These are phyloP conservation scores for Phoma herbarum DNA, from an alignment of 2,329 filamentous ascomycete species.

Conservation along the genomic window DNA sequence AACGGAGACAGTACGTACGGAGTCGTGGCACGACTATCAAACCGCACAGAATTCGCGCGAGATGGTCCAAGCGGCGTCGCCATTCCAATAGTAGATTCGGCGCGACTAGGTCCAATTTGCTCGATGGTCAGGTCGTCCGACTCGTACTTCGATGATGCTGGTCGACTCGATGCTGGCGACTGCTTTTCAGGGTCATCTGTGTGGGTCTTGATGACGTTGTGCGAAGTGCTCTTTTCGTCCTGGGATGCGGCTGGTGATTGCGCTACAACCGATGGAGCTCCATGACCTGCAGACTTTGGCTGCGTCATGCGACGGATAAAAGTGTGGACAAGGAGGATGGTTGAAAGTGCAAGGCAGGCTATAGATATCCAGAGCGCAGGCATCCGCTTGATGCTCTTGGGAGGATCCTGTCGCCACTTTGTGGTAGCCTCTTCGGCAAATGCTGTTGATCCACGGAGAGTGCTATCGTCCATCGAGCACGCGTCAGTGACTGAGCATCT, in stretches of 20 bases:
- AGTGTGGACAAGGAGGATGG: slow-evolving; percentile 42
- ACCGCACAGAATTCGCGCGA: slow-evolving; percentile 31
- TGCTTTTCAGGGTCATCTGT: slow-evolving; percentile 1
- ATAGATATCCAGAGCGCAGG: slow-evolving; percentile 47
- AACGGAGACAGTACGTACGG: slow-evolving; percentile 30
- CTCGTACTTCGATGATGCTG: slow-evolving; percentile 23
- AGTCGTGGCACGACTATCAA: slow-evolving; percentile 37
- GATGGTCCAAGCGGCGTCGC: slow-evolving; percentile 33
- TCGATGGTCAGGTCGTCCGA: slow-evolving; percentile 41
- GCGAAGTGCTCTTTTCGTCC: not conserved
- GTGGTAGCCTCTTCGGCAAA: slow-evolving; percentile 33
- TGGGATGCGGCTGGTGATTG: slow-evolving; percentile 1
- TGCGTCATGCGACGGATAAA: slow-evolving; percentile 38
- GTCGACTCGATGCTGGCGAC: slow-evolving; percentile 10
- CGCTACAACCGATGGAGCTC: slow-evolving; percentile 3
- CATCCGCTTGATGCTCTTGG: slow-evolving; percentile 37
- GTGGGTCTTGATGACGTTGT: not conserved
- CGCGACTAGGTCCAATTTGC: slow-evolving; percentile 25
- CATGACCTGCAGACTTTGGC: slow-evolving; percentile 19
- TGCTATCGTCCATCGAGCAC: slow-evolving; percentile 49
- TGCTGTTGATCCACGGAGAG: slow-evolving; percentile 45
- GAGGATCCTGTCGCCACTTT: slow-evolving; percentile 43
- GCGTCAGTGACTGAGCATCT: slow-evolving; percentile 43
- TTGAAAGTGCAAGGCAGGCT: slow-evolving; percentile 41
- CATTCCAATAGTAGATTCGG: slow-evolving; percentile 31